Base-by-base conservation (phyloP, 2,329 filamentous ascomycete genomes). In the Cytospora piceicola region DNA sequence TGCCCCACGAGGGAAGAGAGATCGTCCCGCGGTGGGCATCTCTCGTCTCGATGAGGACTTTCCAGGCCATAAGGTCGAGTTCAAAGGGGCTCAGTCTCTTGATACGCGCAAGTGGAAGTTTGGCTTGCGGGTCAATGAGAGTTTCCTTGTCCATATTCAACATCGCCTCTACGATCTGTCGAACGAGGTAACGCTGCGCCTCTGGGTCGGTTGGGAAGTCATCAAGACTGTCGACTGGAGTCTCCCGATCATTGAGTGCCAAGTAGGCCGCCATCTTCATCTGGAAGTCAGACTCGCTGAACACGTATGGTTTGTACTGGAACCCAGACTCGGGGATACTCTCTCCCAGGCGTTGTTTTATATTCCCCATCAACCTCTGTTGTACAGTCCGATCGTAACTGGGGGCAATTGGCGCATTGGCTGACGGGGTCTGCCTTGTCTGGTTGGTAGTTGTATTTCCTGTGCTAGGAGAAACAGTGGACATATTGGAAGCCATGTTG, bases 61-160 rank as follows among this genome's bases (percentile, higher is more conserved):
- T n/a, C 60, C 60, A 63, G 4, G 39, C 60, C 60, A 63, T 63
- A 8, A 63, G 52, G 17, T 51, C n/a, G 17, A 63, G 12, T 30
- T 63, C 61, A n/a, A 56, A 20, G 9, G 53, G 53, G 29, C 53
- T 51, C 2, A 63, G 53, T 24, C 52, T 58, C 20, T 51, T 57
- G 20, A 63, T 36, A 9, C 52, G 52, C 4, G 3, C 24, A 14
- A 57, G 9, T 20, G 53, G 36, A 12, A n/a, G 12, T 12, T 32
- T 57, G 12, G 36, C 15, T 12, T 20, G 12, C 6, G 20, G 7
- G 30, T 63, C 61, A 2, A 29, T 54, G 14, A 32, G 24, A 30
- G 52, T n/a, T 3, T 46, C 20, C 24, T 39, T 29, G 17, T 63
- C 61, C 12, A 42, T 32, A 20, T 54, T 61, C n/a, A n/a, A 29